Evolutionary conservation across 768 basidiomycete genomes (phyloP), one percentile per base, ranked within the genome.

Genomic region (Strobilomyces confusus): DNA sequence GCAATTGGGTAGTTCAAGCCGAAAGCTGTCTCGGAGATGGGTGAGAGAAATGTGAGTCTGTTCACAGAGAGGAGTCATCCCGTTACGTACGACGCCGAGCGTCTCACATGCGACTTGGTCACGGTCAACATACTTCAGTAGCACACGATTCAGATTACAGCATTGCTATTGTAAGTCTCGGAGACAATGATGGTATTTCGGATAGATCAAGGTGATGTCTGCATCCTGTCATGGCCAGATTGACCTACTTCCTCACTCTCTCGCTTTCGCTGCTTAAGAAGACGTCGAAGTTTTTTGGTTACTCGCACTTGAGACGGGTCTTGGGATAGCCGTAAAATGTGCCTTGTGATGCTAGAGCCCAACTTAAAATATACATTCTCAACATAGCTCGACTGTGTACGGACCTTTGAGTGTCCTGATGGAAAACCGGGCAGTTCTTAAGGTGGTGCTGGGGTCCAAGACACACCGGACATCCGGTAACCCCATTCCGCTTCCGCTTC

Each of bases 361-460:
- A 40, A 23, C 55, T 55, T 59, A 63, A 54, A 49, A 30, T 44
- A 23, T n/a, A 12, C 13, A 20, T 19, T 3, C 4, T 34, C 12
- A 37, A 20, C 29, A 20, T 33, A 14, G 44, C 33, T 49, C 17
- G 26, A 37, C 26, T 37, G 53, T 49, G 34, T n/a, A 51, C 61
- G 42, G 57, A 86, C 87, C 80, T 84, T 51, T 72, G 68, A 1
- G 80, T 71, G 2, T 86, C 87, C 48, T 73, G 72, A 7, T 54
- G 55, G 3, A 85, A 75, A 22, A 80, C 61, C 15, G 84, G 79
- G 61, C 89, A 91, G 25, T 77, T 73, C 62, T 79, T 75, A 11
- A 80, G 56, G 64, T 85, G 84, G 37, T 38, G 19, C n/a, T 69
- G 64, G 37, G 77, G 70, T 4, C 68, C 56, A 26, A 57, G 58